Percentiles rank a stretch among this genome's conserved stretches.
These are phyloP conservation scores for Debaryomyces maramus DNA, from an alignment of 805 yeast genomes.

Conservation along the genomic window DNA sequence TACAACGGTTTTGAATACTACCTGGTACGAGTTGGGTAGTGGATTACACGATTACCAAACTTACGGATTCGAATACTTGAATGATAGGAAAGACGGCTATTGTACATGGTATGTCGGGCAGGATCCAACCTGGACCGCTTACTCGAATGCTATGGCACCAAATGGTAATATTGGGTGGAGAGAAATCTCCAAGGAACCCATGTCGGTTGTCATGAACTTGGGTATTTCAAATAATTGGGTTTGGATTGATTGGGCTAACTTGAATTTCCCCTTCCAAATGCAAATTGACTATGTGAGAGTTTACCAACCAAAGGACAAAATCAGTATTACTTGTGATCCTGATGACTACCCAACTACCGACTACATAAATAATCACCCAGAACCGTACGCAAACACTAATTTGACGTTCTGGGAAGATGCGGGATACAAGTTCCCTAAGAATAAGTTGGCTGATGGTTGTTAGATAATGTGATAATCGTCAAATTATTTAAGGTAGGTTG, in stretches of 20 bases:
- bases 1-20: conserved; percentile 67
- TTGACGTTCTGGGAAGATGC: conserved; percentile 72
- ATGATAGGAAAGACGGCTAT: conserved; percentile 69
- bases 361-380: conserved; percentile 69
- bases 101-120: conserved; percentile 79
- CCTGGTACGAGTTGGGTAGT: conserved; percentile 75
- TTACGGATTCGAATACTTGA: conserved; percentile 73
- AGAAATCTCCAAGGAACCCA: conserved; percentile 79
- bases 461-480: no score
- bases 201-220: conserved; percentile 80
- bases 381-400: conserved; percentile 70
- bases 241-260: conserved; percentile 80
- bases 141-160: conserved; percentile 74
- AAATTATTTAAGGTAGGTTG: no score
- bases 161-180: conserved; percentile 87
- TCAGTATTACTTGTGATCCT: conserved; percentile 82
- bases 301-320: conserved; percentile 76
- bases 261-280: conserved; percentile 74
- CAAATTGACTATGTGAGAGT: conserved; percentile 75
- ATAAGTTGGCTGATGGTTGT: conserved; percentile 28
- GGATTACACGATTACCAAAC: conserved; percentile 57
- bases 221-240: conserved; percentile 91
- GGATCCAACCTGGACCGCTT: conserved; percentile 69
- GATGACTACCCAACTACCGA: conserved; percentile 78
- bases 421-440: conserved; percentile 55